Evolutionary conservation across 2,329 filamentous ascomycete genomes (phyloP), one percentile per base, ranked within the genome.

Genomic region (Cladosporium halotolerans): DNA sequence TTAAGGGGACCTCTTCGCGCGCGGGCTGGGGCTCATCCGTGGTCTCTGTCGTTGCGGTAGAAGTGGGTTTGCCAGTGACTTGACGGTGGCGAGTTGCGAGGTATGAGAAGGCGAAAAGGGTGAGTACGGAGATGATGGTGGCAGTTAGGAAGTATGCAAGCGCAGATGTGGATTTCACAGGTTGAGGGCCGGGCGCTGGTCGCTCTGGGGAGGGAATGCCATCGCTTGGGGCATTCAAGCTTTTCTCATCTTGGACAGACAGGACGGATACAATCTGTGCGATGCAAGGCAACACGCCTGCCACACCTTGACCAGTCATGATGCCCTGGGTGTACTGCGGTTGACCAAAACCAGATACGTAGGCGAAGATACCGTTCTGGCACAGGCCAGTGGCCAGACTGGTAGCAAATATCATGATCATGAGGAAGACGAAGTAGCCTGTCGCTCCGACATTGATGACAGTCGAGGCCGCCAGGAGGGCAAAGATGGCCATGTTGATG

Each of bases 361-460:
- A 97, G 2, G 93, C 89, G 68, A 96, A 96, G 9, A 93, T 83
- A 14, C 93, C 93, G 69, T 97, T 97, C 72, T 97, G 93, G 60
- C 91, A 87, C 47, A 96, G 76, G 0, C 88, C 91, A 28, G 90
- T 87, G 0, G 89, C 90, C 66, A 86, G 77, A 59, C 89, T 88
- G 0, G 90, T 82, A n/a, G 76, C 73, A 57, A 87, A 84, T 4
- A 96, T 90, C 79, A 91, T 90, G 57, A 83, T 53, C 68, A 99
- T 83, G 50, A 95, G 71, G 68, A 97, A 96, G 19, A 71, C 79
- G 55, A 97, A 86, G 71, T 97, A 97, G 3, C 74, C 71, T 0
- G 72, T 72, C 0, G 88, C 76, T 0, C 84, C 79, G 9, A 81
- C 76, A 57, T 78, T 73, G 19, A 82, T 61, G 38, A 82, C 74